Percentiles rank a stretch among this genome's conserved stretches.
phyloP scores from a whole-genome alignment of 208 protist species.

The Leishmania braziliensis region DNA sequence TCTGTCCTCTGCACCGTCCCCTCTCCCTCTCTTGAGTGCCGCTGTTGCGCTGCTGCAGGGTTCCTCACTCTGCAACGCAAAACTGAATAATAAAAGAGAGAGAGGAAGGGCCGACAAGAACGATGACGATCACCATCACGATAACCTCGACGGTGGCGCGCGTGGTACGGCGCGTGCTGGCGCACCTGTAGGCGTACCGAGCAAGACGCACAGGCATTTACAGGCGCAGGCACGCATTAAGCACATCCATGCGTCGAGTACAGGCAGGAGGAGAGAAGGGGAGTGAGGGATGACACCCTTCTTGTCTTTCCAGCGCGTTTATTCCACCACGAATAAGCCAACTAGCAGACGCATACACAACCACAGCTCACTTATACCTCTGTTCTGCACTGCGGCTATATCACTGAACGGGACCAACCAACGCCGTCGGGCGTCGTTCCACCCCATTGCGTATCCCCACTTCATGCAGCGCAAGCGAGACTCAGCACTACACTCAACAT shows the following conservation, averaged over 20 bases:
- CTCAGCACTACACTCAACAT: too few relatives aligned
- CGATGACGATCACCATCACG: background rate
- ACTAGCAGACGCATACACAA: background rate
- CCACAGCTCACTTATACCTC: background rate
- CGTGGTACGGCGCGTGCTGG: background rate
- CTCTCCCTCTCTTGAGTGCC: background rate
- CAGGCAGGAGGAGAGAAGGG: background rate
- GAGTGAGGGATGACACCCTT: background rate
- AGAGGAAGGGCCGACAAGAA: background rate
- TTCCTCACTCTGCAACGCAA: background rate
- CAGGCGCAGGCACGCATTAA: background rate
- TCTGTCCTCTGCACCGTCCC: background rate
- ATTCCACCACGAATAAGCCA: background rate
- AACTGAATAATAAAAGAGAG: background rate
- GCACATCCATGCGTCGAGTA: background rate
- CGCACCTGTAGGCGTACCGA: background rate
- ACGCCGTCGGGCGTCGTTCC: too few relatives aligned
- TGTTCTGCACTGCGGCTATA: background rate
- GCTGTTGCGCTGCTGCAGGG: background rate
- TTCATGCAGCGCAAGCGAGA: too few relatives aligned
- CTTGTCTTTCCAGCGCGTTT: background rate
- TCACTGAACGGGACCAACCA: too few relatives aligned
- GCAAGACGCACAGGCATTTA: background rate
- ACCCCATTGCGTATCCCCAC: too few relatives aligned
- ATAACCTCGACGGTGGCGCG: background rate